Base-by-base conservation (phyloP, 2,329 filamentous ascomycete species). In the Aspergillus niger region DNA sequence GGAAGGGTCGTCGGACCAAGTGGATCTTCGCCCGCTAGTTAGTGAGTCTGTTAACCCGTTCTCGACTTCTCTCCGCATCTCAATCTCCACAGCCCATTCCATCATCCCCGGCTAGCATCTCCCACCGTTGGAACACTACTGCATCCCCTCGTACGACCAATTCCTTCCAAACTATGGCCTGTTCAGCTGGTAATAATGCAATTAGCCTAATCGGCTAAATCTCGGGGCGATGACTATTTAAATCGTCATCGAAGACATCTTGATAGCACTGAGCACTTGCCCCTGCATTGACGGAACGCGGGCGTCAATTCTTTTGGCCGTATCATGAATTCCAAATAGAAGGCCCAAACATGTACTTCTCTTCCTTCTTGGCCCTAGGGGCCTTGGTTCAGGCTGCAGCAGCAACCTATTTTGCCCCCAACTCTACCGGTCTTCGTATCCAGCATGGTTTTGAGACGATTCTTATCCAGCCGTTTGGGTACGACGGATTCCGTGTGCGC, bases 381-480 rank as follows among this genome's bases (percentile, higher is more conserved):
- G 39, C 24, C 6, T n/a, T 44, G 22, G 28, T 20, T 28, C 39
- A 49, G 8, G 20, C 43, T 10, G 55, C 47, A 8, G 24, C 47
- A n/a, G 11, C 47, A 17, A 32, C 52, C 36, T 69, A 70, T 24
- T 39, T 67, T 30, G 55, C 49, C n/a, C 63, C 68, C 13, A 65
- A 65, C 24, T 65, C 64, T 1, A 69, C 66, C 6, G 69, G 69
- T 1, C 65, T 77, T 39, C 69, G 68, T 8, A 71, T 77, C 58
- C 70, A 74, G 32, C 75, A 78, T 69, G 76, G 76, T 8, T 76
- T 76, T 44, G 76, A 78, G 62, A 75, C 72, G 2, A 65, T 78
- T 1, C 65, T 77, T 1, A 72, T 78, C 5, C 75, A 78, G 55
- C 76, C 75, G 10, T 77, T 72, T 65, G 76, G 76, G 11, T 76